Evolutionary conservation across 192 early-diverging fungal genomes (phyloP).

Genomic region (Mortierella hygrophila): DNA sequence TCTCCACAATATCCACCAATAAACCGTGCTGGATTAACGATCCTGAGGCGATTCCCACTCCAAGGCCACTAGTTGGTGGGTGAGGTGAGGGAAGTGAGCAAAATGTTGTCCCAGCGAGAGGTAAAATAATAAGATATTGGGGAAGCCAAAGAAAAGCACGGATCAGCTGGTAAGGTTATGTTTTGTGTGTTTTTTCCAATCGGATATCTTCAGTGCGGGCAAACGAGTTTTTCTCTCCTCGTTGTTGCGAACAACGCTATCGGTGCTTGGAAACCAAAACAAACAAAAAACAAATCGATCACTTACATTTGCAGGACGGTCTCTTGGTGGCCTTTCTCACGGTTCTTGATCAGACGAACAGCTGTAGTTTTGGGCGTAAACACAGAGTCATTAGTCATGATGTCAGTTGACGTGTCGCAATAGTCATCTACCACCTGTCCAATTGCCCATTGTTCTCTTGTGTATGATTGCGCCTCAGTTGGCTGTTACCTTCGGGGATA

Average conservation of each 20-base stretch:
- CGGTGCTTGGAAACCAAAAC: neutral
- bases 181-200: neutral
- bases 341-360: constrained; percentile 52
- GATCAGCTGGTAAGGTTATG: neutral
- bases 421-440: neutral
- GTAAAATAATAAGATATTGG: neutral
- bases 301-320: constrained; percentile 47
- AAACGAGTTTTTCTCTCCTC: neutral
- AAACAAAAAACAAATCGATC: neutral
- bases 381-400: neutral
- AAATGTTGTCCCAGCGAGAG: neutral
- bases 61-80: constrained; percentile 70
- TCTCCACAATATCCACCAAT: constrained; percentile 84
- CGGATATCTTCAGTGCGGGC: neutral
- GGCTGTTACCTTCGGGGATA: constrained; percentile 76
- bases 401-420: neutral
- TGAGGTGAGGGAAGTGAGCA: neutral
- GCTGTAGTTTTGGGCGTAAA: constrained; percentile 15
- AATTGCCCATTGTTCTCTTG: neutral
- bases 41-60: constrained; percentile 82
- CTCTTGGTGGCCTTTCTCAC: constrained; percentile 29
- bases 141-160: neutral
- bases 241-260: neutral
- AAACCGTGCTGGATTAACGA: constrained; percentile 72
- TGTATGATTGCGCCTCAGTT: neutral